A percentile compares a stretch with the other conserved stretches of the same genome.
phyloP scores from a whole-genome alignment of 768 basidiomycete species.

The Coprinellus aureogranulatus region DNA sequence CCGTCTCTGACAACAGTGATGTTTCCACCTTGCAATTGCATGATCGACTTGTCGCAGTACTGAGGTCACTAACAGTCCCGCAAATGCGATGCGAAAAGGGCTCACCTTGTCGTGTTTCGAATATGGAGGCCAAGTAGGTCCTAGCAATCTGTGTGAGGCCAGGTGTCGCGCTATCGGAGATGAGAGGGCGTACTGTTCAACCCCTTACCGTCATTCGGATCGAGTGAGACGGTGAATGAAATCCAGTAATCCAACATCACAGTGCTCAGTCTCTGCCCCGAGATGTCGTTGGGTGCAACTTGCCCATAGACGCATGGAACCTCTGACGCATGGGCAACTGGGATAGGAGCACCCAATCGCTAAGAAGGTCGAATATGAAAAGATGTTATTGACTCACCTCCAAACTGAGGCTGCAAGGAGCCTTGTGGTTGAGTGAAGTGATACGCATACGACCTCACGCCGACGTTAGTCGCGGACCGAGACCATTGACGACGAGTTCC shows the following conservation, averaged over 20 bases:
- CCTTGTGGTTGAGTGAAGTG: conserved; percentile 35
- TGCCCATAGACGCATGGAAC: conserved; percentile 34
- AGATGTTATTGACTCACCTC: not conserved
- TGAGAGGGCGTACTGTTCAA: conserved; percentile 22
- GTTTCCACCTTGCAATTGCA: conserved; percentile 34
- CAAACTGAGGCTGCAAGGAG: conserved; percentile 10
- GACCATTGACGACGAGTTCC: conserved; percentile 38
- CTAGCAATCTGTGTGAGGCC: conserved; percentile 11
- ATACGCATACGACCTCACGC: conserved; percentile 40
- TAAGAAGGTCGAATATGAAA: not conserved
- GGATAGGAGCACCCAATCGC: not conserved
- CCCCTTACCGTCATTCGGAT: conserved; percentile 39
- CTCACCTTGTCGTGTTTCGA: conserved; percentile 24
- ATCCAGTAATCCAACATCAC: conserved; percentile 45
- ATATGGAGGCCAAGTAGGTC: conserved; percentile 31
- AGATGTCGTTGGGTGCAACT: conserved; percentile 21
- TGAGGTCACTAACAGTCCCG: not conserved
- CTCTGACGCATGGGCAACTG: conserved; percentile 34
- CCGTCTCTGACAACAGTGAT: conserved; percentile 33
- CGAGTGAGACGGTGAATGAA: conserved; percentile 36
- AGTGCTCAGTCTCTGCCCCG: conserved; percentile 23
- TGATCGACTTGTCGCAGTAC: no score
- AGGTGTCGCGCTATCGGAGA: not conserved
- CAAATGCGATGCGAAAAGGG: not conserved
- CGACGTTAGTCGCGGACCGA: conserved; percentile 34